Evolutionary conservation across 2,329 filamentous ascomycete genomes (phyloP).

Genomic region (Verticillium nubilum): DNA sequence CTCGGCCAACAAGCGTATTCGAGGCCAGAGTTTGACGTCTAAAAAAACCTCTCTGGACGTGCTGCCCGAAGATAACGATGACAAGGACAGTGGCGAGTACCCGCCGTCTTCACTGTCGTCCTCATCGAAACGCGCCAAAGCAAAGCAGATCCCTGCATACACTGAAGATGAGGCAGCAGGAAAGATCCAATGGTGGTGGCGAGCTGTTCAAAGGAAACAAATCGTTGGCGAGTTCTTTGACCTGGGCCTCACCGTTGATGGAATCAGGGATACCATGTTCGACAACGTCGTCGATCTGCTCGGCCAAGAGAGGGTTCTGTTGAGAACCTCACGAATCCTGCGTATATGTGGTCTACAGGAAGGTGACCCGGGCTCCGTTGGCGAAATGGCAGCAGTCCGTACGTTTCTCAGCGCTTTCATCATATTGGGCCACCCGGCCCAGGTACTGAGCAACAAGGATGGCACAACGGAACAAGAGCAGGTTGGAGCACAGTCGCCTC

Average conservation of each 20-base stretch:
- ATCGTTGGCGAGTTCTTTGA: slow-evolving; percentile 61
- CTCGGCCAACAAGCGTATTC: slow-evolving; percentile 44
- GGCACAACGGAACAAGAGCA: slow-evolving; percentile 56
- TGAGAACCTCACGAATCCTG: slow-evolving; percentile 61
- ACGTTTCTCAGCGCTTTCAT: slow-evolving; percentile 77
- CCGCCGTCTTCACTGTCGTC: slow-evolving; percentile 25
- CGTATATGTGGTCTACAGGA: slow-evolving; percentile 66
- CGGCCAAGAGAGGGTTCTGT: slow-evolving; percentile 59
- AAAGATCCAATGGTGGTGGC: slow-evolving; percentile 68
- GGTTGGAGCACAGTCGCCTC: slow-evolving; percentile 35
- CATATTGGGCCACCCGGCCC: slow-evolving; percentile 71
- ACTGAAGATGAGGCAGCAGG: slow-evolving; percentile 57
- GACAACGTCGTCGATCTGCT: slow-evolving; percentile 68
- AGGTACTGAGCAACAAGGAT: slow-evolving; percentile 71
- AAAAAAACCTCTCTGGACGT: slow-evolving; percentile 1
- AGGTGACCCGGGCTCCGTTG: slow-evolving; percentile 54
- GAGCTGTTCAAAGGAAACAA: slow-evolving; percentile 49
- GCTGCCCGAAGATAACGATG: slow-evolving; percentile 10
- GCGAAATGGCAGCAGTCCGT: slow-evolving; percentile 64
- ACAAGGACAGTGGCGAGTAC: slow-evolving; percentile 43
- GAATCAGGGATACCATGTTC: slow-evolving; percentile 64
- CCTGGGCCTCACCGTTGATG: slow-evolving; percentile 64
- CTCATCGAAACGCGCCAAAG: slow-evolving; percentile 32
- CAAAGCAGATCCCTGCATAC: slow-evolving; percentile 39
- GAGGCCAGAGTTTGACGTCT: slow-evolving; percentile 41